Evolutionary conservation across 495 filamentous ascomycete genomes (phyloP).

Genomic region (Lasiosphaeria miniovina): DNA sequence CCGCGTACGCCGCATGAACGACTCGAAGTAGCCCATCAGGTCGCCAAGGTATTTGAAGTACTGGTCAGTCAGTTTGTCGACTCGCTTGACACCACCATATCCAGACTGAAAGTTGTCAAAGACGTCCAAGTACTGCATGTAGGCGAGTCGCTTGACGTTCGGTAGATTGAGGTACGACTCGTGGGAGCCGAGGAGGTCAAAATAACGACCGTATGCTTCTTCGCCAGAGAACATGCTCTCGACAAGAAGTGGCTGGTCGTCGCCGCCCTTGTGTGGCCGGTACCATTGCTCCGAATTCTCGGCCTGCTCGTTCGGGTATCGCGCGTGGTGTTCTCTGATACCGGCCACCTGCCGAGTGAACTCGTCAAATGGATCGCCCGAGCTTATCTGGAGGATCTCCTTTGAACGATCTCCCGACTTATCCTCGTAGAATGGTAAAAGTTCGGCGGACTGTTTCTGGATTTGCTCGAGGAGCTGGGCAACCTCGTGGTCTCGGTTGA

Average conservation of each 20-base stretch:
- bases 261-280: slow-evolving; percentile 56
- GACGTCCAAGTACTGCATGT: slow-evolving; percentile 84
- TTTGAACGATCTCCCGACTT: slow-evolving; percentile 63
- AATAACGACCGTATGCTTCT: slow-evolving; percentile 84
- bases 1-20: slow-evolving; percentile 73
- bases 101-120: slow-evolving; percentile 85
- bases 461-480: slow-evolving; percentile 82
- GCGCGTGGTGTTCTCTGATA: slow-evolving; percentile 82
- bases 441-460: slow-evolving; percentile 74
- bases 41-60: slow-evolving; percentile 89
- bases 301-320: slow-evolving; percentile 90
- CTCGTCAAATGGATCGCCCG: slow-evolving; percentile 85
- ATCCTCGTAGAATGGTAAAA: slow-evolving; percentile 84
- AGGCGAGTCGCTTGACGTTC: slow-evolving; percentile 74
- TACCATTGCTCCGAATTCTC: slow-evolving; percentile 95
- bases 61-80: slow-evolving; percentile 81
- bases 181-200: slow-evolving; percentile 80
- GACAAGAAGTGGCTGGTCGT: slow-evolving; percentile 69
- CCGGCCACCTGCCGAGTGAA: slow-evolving; percentile 82
- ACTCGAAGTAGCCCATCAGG: slow-evolving; percentile 77
- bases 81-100: slow-evolving; percentile 63
- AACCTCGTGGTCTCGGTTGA: slow-evolving; percentile 88
- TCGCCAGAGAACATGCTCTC: slow-evolving; percentile 95
- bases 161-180: slow-evolving; percentile 89
- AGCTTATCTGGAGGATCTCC: slow-evolving; percentile 80